Percentiles rank a stretch among this genome's conserved stretches.
Conservation (phyloP, 2,329 filamentous ascomycete genomes). For the Cercospora brassicicola region DNA sequence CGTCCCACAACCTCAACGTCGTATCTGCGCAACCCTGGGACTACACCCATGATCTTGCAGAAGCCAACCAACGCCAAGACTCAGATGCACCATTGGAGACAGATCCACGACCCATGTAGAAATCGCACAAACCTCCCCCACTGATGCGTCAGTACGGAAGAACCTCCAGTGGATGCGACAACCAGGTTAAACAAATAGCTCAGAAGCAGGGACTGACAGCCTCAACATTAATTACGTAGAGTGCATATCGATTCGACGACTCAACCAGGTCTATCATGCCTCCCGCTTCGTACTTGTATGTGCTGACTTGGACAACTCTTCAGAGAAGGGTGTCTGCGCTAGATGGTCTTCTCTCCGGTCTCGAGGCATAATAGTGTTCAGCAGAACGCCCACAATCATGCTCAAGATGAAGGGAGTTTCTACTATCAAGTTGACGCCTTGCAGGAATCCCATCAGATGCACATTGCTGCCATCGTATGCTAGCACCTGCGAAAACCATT, state of each 20-base stretch:
- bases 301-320: background rate
- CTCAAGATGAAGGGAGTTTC: conserved; percentile 28
- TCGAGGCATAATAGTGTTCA: conserved; percentile 26
- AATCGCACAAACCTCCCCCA: background rate
- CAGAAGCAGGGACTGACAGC: background rate
- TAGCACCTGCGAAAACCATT: conserved; percentile 25
- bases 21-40: background rate
- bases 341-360: conserved; percentile 14
- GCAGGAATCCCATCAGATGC: conserved; percentile 24
- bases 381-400: conserved; percentile 23
- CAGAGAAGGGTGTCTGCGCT: background rate
- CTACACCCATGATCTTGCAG: background rate
- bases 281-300: background rate
- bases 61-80: background rate
- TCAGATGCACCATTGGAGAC: background rate
- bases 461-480: conserved; percentile 20
- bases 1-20: background rate
- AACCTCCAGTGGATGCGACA: background rate
- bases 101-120: background rate
- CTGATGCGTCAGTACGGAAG: background rate
- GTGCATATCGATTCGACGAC: background rate
- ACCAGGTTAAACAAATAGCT: background rate
- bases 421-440: conserved; percentile 25
- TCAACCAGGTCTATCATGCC: background rate
- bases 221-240: background rate